phyloP scores from a whole-genome alignment of 768 basidiomycete species.

The Suillus plorans region DNA sequence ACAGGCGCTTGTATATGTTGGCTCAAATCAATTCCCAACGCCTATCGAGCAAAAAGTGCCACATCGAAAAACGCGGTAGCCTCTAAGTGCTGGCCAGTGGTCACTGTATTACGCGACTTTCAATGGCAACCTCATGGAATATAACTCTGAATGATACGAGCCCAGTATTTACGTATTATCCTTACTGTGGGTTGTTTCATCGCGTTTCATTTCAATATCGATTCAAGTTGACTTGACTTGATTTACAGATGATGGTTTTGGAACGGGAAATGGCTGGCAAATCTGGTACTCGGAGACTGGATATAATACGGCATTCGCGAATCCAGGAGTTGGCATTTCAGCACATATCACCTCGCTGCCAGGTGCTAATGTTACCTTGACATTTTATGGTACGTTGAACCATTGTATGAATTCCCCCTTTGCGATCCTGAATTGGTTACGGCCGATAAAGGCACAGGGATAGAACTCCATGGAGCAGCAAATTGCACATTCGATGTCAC shows the following conservation, averaged over 20 bases:
- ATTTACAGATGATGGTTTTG: conserved; percentile 13
- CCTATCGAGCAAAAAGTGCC: not conserved
- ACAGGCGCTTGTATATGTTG: not conserved
- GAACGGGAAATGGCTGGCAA: conserved; percentile 15
- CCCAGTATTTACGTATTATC: conserved; percentile 6
- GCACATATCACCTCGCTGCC: conserved; percentile 17
- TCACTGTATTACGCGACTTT: not conserved
- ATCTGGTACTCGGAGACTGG: conserved; percentile 16
- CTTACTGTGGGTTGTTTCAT: conserved; percentile 8
- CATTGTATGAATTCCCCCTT: not conserved
- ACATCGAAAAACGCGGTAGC: not conserved
- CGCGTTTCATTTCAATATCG: not conserved
- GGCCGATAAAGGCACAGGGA: conserved; percentile 9
- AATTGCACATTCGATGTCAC: conserved; percentile 15
- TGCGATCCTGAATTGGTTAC: not conserved
- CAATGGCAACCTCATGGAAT: conserved; percentile 8
- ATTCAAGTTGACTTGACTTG: too few species aligned
- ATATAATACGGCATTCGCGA: conserved; percentile 4
- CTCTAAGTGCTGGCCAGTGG: not conserved
- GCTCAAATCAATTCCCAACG: too few species aligned
- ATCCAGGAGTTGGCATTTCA: conserved; percentile 6
- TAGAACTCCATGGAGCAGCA: conserved; percentile 10
- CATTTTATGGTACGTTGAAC: conserved; percentile 25
- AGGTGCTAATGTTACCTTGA: conserved; percentile 23
- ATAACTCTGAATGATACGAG: conserved; percentile 12